phyloP scores from a whole-genome alignment of 139 green algal species.

The Auxenochlorella pyrenoidosa region DNA sequence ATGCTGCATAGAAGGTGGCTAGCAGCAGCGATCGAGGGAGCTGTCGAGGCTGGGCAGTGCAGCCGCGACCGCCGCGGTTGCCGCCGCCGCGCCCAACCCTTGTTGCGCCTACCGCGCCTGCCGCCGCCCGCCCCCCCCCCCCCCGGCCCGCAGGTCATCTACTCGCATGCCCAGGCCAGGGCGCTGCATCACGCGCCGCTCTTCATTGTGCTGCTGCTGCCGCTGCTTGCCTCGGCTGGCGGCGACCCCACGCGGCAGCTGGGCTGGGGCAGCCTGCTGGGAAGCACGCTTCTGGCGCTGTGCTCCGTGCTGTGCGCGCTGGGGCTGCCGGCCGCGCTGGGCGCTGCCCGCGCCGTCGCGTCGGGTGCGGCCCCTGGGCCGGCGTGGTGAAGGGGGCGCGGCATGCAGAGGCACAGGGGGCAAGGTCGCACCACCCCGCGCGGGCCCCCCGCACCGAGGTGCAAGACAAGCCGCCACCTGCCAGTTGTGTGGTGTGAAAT shows the following conservation, averaged over 20 bases:
- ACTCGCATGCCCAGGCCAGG: constrained; percentile 36
- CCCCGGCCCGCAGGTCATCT: constrained; percentile 42
- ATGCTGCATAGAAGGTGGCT: no score
- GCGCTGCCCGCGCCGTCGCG: constrained; percentile 3
- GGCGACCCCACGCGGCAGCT: not conserved
- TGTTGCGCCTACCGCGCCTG: not conserved
- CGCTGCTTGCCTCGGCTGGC: not conserved
- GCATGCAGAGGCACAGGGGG: no score
- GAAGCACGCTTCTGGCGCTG: not conserved
- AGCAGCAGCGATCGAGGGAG: no score
- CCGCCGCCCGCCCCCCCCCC: not conserved
- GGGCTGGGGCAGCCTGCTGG: not conserved
- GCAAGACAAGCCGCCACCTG: no score
- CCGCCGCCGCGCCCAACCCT: not conserved
- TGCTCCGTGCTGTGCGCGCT: constrained; percentile 22
- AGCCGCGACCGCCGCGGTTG: no score
- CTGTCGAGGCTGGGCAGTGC: no score
- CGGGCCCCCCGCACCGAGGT: no score
- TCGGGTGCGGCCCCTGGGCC: constrained; percentile 19
- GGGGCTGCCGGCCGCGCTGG: constrained; percentile 37
- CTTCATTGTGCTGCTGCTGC: constrained; percentile 25
- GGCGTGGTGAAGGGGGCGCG: no score
- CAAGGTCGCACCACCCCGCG: no score
- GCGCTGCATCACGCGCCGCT: constrained; percentile 48
- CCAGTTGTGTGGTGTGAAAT: no score